Percentiles rank a stretch among this genome's conserved stretches.
phyloP scores from a whole-genome alignment of 148 eudicot species.

The Arctostaphylos glauca region DNA sequence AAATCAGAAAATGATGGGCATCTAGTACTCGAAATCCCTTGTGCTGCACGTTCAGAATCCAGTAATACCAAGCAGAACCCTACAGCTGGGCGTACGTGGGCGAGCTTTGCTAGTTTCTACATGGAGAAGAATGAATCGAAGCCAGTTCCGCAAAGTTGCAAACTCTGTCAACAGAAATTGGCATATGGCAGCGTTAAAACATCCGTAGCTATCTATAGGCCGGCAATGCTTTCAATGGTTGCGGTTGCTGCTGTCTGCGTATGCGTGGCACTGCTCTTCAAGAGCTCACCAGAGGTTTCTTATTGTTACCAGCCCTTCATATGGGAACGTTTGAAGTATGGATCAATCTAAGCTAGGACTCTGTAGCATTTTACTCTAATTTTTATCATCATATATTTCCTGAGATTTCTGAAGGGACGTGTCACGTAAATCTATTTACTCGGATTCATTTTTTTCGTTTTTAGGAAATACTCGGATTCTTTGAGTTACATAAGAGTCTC shows the following conservation, averaged over 20 bases:
- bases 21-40: slow-evolving; percentile 62
- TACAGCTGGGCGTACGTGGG: slow-evolving; percentile 19
- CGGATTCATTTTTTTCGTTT: background rate
- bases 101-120: slow-evolving; percentile 39
- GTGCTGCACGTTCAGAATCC: slow-evolving; percentile 21
- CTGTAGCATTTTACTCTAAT: background rate
- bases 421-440: slow-evolving; percentile 10
- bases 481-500: background rate
- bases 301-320: slow-evolving; percentile 63
- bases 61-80: slow-evolving; percentile 40
- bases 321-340: slow-evolving; percentile 76
- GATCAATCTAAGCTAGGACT: slow-evolving; percentile 38
- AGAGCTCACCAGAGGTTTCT: slow-evolving; percentile 69
- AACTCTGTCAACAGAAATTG: slow-evolving; percentile 48
- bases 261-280: slow-evolving; percentile 83
- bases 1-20: slow-evolving; percentile 42
- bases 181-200: slow-evolving; percentile 33
- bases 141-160: slow-evolving; percentile 36
- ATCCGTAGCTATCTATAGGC: slow-evolving; percentile 49
- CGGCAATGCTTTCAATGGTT: slow-evolving; percentile 80
- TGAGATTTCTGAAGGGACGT: background rate
- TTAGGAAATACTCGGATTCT: background rate
- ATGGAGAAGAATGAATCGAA: slow-evolving; percentile 34
- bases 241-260: slow-evolving; percentile 90
- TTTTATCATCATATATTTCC: background rate